These are phyloP conservation scores for Uromyces viciae-fabae DNA, from an alignment of 1,284 basidiomycete species.

Conservation along the genomic window DNA sequence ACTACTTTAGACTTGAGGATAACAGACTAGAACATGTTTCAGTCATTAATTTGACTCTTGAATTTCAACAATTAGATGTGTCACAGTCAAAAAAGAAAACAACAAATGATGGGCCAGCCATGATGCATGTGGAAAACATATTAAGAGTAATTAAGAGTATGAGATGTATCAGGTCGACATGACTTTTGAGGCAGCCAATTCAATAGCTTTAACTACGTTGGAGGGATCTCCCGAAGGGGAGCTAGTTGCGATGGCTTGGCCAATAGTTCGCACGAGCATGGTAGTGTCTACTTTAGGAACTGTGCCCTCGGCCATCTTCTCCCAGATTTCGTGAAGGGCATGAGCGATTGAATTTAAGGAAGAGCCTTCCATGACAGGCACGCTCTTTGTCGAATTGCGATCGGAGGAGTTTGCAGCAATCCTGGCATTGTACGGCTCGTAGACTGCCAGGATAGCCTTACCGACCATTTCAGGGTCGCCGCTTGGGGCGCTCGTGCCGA, in stretches of 20 bases:
- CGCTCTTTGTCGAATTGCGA: neutral
- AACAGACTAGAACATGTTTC: no score
- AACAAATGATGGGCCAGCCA: no score
- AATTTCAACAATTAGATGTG: no score
- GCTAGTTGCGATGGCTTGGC: conserved; percentile 3
- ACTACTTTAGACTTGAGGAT: no score
- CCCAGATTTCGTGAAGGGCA: conserved; percentile 22
- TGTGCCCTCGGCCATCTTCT: neutral
- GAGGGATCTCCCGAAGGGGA: neutral
- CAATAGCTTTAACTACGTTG: conserved; percentile 10
- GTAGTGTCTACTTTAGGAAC: conserved; percentile 1
- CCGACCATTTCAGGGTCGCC: conserved; percentile 20
- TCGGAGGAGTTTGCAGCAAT: neutral
- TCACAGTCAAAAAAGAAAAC: no score
- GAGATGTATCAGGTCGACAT: neutral
- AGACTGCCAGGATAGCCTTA: conserved; percentile 34
- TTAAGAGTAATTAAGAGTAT: no score
- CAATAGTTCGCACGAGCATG: neutral
- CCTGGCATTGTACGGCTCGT: conserved; percentile 7
- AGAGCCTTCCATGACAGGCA: neutral
- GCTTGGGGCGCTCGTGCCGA: neutral
- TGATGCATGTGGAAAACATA: no score
- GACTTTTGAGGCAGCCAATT: neutral
- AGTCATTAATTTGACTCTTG: no score
- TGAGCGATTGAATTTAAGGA: conserved; percentile 9